Evolutionary conservation across 352 stramenopile species (phyloP).

Genomic region (Globisporangium recalcitrans): DNA sequence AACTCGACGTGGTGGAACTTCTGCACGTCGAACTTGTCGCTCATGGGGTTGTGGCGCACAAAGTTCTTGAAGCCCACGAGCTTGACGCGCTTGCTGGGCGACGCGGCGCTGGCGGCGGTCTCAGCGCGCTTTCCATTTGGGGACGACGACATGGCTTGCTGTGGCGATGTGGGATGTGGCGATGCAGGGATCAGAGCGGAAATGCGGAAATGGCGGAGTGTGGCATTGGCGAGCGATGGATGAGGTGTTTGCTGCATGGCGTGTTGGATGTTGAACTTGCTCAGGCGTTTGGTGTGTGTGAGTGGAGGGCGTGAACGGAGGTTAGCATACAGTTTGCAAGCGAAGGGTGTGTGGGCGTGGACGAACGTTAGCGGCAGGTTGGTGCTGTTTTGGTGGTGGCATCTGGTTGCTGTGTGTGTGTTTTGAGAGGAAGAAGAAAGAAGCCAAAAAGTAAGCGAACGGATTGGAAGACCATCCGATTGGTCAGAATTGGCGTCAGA

Average conservation of each 20-base stretch:
- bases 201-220: conserved; percentile 3
- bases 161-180: not conserved
- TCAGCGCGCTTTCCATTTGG: conserved; percentile 9
- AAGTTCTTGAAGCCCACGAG: conserved; percentile 79
- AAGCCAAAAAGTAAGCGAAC: conserved; percentile 15
- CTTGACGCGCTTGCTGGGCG: conserved; percentile 43
- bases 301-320: not conserved
- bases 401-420: not conserved
- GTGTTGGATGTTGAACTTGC: not conserved
- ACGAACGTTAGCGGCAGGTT: not conserved
- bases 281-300: conserved; percentile 2
- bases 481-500: conserved; percentile 2
- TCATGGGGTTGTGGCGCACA: conserved; percentile 67
- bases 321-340: conserved; percentile 7
- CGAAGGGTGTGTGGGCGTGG: not conserved
- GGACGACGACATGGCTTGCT: conserved; percentile 2
- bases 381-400: conserved; percentile 6
- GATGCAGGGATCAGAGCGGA: conserved; percentile 6
- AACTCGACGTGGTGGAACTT: conserved; percentile 87
- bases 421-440: not conserved
- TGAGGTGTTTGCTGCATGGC: not conserved
- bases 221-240: too few species aligned
- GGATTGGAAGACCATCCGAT: conserved; percentile 14
- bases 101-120: not conserved
- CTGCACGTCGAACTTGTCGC: conserved; percentile 69